Base-by-base conservation (phyloP, 2,329 filamentous ascomycete species). In the Pyrenophora seminiperda region DNA sequence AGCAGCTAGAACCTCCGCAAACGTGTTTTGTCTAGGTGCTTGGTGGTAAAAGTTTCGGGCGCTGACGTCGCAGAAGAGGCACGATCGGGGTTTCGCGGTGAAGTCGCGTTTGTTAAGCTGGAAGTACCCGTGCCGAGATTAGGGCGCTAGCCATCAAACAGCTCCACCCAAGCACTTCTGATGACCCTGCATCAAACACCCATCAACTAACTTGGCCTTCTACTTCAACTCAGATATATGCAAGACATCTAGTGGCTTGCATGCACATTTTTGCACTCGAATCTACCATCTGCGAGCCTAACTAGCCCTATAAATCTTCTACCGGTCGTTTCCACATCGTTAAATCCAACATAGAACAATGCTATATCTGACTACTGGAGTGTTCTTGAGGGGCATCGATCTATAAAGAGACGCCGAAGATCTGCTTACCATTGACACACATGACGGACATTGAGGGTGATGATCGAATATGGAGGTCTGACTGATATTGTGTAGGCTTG, bases 21-120 rank as follows among this genome's bases (percentile, higher is more conserved):
- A 47, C 49, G 54, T 47, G 50, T 52, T 27, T 49, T 50, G 50
- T 53, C 55, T 53, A 61, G 58, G 52, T 56, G 52, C 48, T 56
- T 53, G 54, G 56, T 58, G 40, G 53, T 47, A 48, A 47, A 53
- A 53, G 55, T 53, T 58, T 51, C 50, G 43, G 49, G 47, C 41
- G 50, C 57, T 59, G 58, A 53, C 51, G 56, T 58, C 47, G 54
- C 39, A 38, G 54, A 50, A 59, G 53, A 61, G 58, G 54, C 57
- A 58, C 59, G 53, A 10, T 27, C 24, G 24, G 24, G 55, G 52
- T 45, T 52, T 47, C 53, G 56, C 52, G 57, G 59, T 56, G 57
- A 53, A 59, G 57, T 59, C 58, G 59, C 57, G 59, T 49, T 48
- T 47, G 43, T 48, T 34, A 52, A 52, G 36, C 49, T 52, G 44